Percentiles rank a stretch among this genome's conserved stretches.
These are phyloP conservation scores for Carnegiea gigantea DNA, from an alignment of 179 eudicot genomes.

Conservation along the genomic window DNA sequence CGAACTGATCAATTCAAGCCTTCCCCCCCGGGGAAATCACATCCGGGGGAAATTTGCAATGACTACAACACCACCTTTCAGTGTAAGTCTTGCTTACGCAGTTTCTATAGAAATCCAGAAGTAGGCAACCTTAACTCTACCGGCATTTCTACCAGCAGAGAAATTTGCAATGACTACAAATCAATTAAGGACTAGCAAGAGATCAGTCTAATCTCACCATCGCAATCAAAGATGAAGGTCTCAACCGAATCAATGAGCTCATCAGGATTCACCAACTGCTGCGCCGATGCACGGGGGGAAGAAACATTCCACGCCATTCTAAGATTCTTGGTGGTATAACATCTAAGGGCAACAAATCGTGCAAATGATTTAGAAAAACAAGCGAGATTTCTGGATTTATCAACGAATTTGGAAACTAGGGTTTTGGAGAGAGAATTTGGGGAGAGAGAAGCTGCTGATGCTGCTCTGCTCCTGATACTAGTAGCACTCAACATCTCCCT, in stretches of 20 bases:
- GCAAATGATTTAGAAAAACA: conserved; percentile 33
- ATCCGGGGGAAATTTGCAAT: not conserved
- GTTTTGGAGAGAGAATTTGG: conserved; percentile 24
- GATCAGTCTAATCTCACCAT: conserved; percentile 47
- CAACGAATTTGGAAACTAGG: conserved; percentile 30
- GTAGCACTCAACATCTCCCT: conserved; percentile 29
- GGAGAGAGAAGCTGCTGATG: conserved; percentile 12
- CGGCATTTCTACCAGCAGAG: no score
- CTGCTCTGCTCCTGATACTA: conserved; percentile 16
- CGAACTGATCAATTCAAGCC: not conserved
- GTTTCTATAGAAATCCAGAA: no score
- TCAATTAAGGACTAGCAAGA: not conserved
- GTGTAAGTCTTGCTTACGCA: no score
- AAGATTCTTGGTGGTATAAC: conserved; percentile 14
- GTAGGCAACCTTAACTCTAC: no score
- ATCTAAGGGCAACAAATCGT: conserved; percentile 26
- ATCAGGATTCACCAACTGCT: conserved; percentile 63
- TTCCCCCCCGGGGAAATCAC: no score
- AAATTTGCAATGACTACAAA: not conserved
- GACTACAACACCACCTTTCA: no score
- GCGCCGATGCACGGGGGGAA: conserved; percentile 50
- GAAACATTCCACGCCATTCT: conserved; percentile 40
- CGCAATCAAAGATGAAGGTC: conserved; percentile 96
- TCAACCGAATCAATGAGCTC: conserved; percentile 86
- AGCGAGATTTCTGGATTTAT: conserved; percentile 26